These are phyloP conservation scores for Backusella circina DNA, from an alignment of 192 early-diverging fungal genomes.

Conservation along the genomic window DNA sequence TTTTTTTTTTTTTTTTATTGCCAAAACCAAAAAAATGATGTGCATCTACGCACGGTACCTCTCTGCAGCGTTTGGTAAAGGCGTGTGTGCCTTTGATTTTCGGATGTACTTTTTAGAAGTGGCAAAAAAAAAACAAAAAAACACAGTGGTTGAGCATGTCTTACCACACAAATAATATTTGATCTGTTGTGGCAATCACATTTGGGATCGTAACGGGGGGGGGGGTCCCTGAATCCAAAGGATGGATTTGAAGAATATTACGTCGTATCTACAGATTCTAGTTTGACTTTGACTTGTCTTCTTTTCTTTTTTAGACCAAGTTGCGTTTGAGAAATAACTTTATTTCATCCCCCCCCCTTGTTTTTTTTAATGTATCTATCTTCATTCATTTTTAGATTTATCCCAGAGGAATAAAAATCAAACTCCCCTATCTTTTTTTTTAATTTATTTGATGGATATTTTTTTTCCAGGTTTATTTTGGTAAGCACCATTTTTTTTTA, in stretches of 20 bases:
- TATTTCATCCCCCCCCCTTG: not conserved
- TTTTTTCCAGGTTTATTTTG: not conserved
- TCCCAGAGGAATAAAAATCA: not conserved
- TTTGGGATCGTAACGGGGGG: not conserved
- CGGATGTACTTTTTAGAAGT: not conserved
- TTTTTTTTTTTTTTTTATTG: too few species aligned
- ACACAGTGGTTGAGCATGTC: not conserved
- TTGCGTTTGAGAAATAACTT: not conserved
- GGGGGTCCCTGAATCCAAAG: slow-evolving; percentile 14
- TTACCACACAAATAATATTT: slow-evolving; percentile 16
- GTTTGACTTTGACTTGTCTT: not conserved
- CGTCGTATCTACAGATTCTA: not conserved
- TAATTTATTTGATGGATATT: not conserved
- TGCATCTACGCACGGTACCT: slow-evolving; percentile 58
- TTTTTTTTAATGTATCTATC: not conserved
- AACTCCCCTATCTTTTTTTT: not conserved
- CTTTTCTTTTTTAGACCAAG: not conserved
- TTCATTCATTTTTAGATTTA: not conserved
- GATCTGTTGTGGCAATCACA: slow-evolving; percentile 36
- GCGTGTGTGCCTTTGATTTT: too few species aligned
- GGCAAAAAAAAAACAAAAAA: not conserved
- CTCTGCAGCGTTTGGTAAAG: not conserved
- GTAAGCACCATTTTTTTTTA: not conserved
- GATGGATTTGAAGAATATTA: slow-evolving; percentile 16
- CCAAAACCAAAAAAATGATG: slow-evolving; percentile 64